These are phyloP conservation scores for Cephaloascus albidus DNA, from an alignment of 805 yeast genomes.

Conservation along the genomic window DNA sequence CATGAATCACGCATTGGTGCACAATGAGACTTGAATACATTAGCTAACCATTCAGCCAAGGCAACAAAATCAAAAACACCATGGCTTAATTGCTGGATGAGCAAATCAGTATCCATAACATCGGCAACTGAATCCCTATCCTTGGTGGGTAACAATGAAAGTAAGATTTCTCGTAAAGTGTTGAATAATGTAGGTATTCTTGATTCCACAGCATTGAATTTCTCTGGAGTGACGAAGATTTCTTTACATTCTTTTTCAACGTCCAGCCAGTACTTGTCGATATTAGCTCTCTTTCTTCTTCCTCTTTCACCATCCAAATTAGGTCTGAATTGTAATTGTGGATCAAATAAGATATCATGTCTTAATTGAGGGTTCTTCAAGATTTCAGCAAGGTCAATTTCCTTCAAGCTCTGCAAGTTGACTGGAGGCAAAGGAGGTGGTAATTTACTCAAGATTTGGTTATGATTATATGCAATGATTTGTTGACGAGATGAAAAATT, in stretches of 20 bases:
- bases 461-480: conserved; percentile 14
- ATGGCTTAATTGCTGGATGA: conserved; percentile 64
- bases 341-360: conserved; percentile 89
- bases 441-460: conserved; percentile 15
- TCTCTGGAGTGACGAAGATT: conserved; percentile 13
- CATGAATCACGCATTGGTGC: conserved; percentile 92
- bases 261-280: conserved; percentile 79
- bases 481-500: not conserved
- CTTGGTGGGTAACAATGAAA: conserved; percentile 68
- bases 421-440: conserved; percentile 69
- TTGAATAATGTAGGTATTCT: conserved; percentile 63
- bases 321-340: conserved; percentile 85
- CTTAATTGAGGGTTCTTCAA: conserved; percentile 86
- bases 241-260: conserved; percentile 59
- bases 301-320: conserved; percentile 89
- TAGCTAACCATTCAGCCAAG: conserved; percentile 66
- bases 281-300: conserved; percentile 59
- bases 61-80: conserved; percentile 66
- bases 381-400: conserved; percentile 82
- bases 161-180: conserved; percentile 69
- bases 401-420: conserved; percentile 70
- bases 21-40: conserved; percentile 78
- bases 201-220: conserved; percentile 19
- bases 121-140: conserved; percentile 61
- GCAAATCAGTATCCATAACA: conserved; percentile 66